A percentile compares a stretch with the other conserved stretches of the same genome.
Evolutionary conservation across 805 yeast genomes (phyloP).

Genomic region (Brettanomyces nanus): DNA sequence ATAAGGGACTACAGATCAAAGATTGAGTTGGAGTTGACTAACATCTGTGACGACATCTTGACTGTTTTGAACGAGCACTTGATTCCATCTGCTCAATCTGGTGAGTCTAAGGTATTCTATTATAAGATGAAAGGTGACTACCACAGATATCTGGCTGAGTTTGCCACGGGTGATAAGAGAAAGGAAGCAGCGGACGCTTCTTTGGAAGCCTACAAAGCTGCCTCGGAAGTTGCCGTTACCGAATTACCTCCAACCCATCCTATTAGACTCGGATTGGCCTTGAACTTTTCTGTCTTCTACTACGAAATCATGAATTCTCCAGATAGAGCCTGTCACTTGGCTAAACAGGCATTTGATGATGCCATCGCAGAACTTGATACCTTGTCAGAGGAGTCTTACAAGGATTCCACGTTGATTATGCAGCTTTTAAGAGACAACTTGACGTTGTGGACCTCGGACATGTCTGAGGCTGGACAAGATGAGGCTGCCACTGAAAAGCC

Average conservation of each 20-base stretch:
- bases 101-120: slow-evolving; percentile 97
- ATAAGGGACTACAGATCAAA: slow-evolving; percentile 92
- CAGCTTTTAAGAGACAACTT: slow-evolving; percentile 97
- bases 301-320: slow-evolving; percentile 97
- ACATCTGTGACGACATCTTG: slow-evolving; percentile 90
- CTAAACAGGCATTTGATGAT: slow-evolving; percentile 98
- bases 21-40: slow-evolving; percentile 86
- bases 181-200: slow-evolving; percentile 89
- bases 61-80: slow-evolving; percentile 81
- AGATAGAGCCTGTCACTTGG: slow-evolving; percentile 97
- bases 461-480: slow-evolving; percentile 72
- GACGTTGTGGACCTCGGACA: slow-evolving; percentile 95
- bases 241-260: slow-evolving; percentile 99
- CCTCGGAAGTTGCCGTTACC: slow-evolving; percentile 93
- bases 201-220: slow-evolving; percentile 89
- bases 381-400: slow-evolving; percentile 94
- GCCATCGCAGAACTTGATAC: slow-evolving; percentile 99
- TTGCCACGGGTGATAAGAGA: slow-evolving; percentile 85
- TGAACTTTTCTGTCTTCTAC: slow-evolving; percentile 96
- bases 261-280: slow-evolving; percentile 94
- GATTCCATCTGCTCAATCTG: slow-evolving; percentile 90
- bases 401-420: slow-evolving; percentile 97
- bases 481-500: slow-evolving; percentile 33
- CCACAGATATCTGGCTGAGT: slow-evolving; percentile 98
- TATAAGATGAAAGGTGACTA: slow-evolving; percentile 99